Base-by-base conservation (phyloP, 306 rosid genomes). In the Notholithocarpus densiflorus region DNA sequence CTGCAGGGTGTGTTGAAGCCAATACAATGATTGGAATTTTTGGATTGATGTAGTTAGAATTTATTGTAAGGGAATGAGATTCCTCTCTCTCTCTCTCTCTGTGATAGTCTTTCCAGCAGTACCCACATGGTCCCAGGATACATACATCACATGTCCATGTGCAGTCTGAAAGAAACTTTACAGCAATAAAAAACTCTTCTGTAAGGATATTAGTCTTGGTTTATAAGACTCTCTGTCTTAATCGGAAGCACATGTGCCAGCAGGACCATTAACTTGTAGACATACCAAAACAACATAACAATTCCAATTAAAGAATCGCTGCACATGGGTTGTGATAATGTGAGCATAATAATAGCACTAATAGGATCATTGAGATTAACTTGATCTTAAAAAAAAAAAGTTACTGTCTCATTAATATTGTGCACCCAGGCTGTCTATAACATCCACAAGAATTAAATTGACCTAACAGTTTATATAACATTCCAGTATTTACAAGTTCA, bases 1-100 rank as follows among this genome's bases (percentile, higher is more conserved):
- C 54, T 51, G 68, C 12, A 75, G 79, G 71, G 83, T 32, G 79
- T 73, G 77, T 51, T 37, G 77, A 74, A 80, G 85, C 69, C 70
- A 68, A 79, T 83, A 77, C 86, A 92, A 89, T 89, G 93, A 93
- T 91, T 89, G 84, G 82, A 11, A 68, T 60, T 31, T 81, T 84
- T 86, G 89, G 85, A 66, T 52, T 69, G 75, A 72, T 76, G 79
- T 80, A 76, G 69, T 84, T 77, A 79, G 83, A 82, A 82, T 79
- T 83, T 87, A 68, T 74, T 79, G 61, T n/a, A 57, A 27, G 74
- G 64, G 74, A 84, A 84, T 62, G 81, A 74, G 82, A 85, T 84
- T 82, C 89, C 81, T 31, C 65, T 56, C 73, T 72, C 74, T 68
- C 61, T 32, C 37, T 32, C 7, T 32, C 37, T 32, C 37, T 32